Percentiles rank a stretch among this genome's conserved stretches.
Conservation (phyloP, 352 stramenopile species). For the Saprolegnia diclina region DNA sequence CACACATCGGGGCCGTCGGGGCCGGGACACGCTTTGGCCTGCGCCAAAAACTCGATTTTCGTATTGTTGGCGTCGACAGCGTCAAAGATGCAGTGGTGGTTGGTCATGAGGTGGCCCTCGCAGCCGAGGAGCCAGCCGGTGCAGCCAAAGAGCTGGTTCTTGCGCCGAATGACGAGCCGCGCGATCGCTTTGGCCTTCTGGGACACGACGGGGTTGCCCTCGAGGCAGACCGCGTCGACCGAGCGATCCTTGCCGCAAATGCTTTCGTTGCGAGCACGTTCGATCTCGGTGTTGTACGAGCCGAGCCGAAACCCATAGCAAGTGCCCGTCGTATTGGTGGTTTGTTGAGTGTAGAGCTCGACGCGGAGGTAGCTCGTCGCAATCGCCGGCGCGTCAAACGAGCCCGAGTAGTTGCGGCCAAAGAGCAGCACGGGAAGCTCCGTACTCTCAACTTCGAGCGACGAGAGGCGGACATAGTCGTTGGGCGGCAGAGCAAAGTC, state of each 20-base stretch:
- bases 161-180: slow-evolving; percentile 39
- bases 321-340: too few species aligned
- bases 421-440: background rate
- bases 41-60: slow-evolving; percentile 61
- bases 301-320: background rate
- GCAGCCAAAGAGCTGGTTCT: slow-evolving; percentile 30
- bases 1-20: slow-evolving; percentile 33
- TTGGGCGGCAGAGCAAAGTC: slow-evolving; percentile 8
- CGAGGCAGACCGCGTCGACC: slow-evolving; percentile 52
- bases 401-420: background rate
- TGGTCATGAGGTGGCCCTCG: slow-evolving; percentile 58
- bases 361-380: background rate
- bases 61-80: slow-evolving; percentile 38
- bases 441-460: background rate
- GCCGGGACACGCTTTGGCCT: slow-evolving; percentile 35
- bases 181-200: slow-evolving; percentile 41
- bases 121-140: slow-evolving; percentile 59
- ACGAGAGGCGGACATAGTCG: slow-evolving; percentile 4
- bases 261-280: slow-evolving; percentile 2
- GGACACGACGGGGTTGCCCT: slow-evolving; percentile 19
- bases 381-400: slow-evolving; percentile 8
- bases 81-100: slow-evolving; percentile 57
- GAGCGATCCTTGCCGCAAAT: slow-evolving; percentile 59
- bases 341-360: slow-evolving; percentile 25
- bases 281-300: slow-evolving; percentile 4